phyloP scores from a whole-genome alignment of 257 asterid species.

The Penstemon eatonii region DNA sequence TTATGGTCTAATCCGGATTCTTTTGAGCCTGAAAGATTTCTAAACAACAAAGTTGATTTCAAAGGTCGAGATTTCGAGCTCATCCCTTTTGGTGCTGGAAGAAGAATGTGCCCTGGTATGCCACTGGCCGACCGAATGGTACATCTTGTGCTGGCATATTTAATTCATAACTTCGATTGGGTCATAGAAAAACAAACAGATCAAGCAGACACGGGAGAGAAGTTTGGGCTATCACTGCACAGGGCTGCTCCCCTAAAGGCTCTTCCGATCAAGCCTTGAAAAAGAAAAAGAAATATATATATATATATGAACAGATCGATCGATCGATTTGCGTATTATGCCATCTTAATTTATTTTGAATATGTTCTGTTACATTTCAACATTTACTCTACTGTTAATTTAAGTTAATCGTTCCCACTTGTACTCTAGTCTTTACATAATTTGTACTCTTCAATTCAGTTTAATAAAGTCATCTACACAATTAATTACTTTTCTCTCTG shows the following conservation, averaged over 20 bases:
- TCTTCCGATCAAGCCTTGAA: not conserved
- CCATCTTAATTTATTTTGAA: too few species aligned
- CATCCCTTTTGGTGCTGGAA: not conserved
- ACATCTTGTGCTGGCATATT: not conserved
- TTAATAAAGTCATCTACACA: too few species aligned
- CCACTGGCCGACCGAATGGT: not conserved
- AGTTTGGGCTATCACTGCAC: conserved; percentile 20
- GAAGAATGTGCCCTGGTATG: not conserved
- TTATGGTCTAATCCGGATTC: not conserved
- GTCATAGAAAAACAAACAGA: not conserved
- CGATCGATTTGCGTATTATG: too few species aligned
- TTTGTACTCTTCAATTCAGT: too few species aligned
- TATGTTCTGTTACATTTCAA: too few species aligned
- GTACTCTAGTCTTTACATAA: too few species aligned
- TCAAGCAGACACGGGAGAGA: not conserved
- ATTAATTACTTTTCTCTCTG: too few species aligned
- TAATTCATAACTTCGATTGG: not conserved
- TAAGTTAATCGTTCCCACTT: too few species aligned
- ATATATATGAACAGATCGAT: too few species aligned
- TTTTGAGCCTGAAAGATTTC: not conserved
- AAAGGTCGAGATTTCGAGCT: not conserved
- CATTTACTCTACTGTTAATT: too few species aligned
- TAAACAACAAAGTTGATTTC: not conserved
- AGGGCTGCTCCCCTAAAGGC: conserved; percentile 1
- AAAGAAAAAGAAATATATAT: too few species aligned